phyloP scores from a whole-genome alignment of 106 monocot genomes.

The Posidonia australis region DNA sequence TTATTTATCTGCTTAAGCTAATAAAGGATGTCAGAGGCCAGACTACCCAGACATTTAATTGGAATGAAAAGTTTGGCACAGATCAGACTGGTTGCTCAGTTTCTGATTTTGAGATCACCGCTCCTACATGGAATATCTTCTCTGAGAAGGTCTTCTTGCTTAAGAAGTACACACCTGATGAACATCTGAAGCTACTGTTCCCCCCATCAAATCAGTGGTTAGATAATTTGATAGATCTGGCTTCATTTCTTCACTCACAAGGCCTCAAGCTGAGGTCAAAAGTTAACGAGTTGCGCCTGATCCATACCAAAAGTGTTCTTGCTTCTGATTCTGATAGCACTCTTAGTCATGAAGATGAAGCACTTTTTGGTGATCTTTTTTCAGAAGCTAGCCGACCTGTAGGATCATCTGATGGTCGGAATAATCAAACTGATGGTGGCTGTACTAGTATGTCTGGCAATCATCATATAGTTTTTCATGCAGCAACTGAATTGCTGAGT shows the following conservation, averaged over 20 bases:
- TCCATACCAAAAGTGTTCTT: slow-evolving; percentile 35
- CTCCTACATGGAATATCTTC: slow-evolving; percentile 37
- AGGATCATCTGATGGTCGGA: slow-evolving; percentile 34
- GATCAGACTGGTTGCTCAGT: slow-evolving; percentile 9
- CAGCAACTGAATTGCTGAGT: slow-evolving; percentile 43
- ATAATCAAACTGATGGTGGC: slow-evolving; percentile 38
- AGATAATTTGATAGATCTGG: slow-evolving; percentile 64
- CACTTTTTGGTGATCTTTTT: slow-evolving; percentile 95
- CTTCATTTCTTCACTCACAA: slow-evolving; percentile 58
- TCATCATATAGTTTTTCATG: slow-evolving; percentile 40
- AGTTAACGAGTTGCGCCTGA: slow-evolving; percentile 28
- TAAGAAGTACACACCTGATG: slow-evolving; percentile 47
- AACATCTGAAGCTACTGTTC: slow-evolving; percentile 54
- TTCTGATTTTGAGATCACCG: slow-evolving; percentile 9
- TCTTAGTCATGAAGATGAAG: slow-evolving; percentile 83
- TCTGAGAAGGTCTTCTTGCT: slow-evolving; percentile 43
- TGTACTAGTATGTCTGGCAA: slow-evolving; percentile 11
- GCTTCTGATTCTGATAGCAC: slow-evolving; percentile 44
- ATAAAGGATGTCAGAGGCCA: slow-evolving; percentile 44
- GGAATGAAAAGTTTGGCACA: slow-evolving; percentile 14
- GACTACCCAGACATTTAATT: slow-evolving; percentile 21
- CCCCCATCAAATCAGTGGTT: slow-evolving; percentile 65
- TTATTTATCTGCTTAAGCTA: slow-evolving; percentile 56
- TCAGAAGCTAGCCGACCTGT: slow-evolving; percentile 61
- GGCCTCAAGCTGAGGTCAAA: slow-evolving; percentile 43